Percentiles rank a stretch among this genome's conserved stretches.
These are phyloP conservation scores for Colletotrichum camelliae DNA, from an alignment of 2,329 filamentous ascomycete species.

Conservation along the genomic window DNA sequence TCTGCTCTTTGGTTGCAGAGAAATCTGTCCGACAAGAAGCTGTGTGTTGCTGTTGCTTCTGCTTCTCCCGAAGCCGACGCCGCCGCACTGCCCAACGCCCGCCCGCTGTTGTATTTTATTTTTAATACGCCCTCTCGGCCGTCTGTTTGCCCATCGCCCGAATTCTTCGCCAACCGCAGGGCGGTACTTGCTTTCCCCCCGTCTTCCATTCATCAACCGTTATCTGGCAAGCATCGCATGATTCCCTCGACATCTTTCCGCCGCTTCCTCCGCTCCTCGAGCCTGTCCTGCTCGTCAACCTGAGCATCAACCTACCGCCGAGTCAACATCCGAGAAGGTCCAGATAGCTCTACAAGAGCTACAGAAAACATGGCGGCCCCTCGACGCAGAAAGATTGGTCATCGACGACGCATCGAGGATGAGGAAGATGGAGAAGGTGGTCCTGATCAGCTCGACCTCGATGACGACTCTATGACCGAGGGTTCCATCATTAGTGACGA, in stretches of 20 bases:
- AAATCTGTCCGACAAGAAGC: slow-evolving; percentile 11
- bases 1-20: background rate
- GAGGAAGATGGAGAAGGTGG: slow-evolving; percentile 73
- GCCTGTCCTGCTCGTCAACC: slow-evolving; percentile 10
- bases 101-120: slow-evolving; percentile 17
- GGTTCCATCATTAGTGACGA: slow-evolving; percentile 69
- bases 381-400: slow-evolving; percentile 69
- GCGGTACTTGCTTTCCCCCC: slow-evolving; percentile 20
- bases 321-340: background rate
- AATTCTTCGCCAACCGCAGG: slow-evolving; percentile 21
- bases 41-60: slow-evolving; percentile 1
- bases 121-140: slow-evolving; percentile 15
- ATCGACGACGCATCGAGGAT: slow-evolving; percentile 72
- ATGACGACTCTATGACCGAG: slow-evolving; percentile 71
- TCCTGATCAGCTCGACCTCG: slow-evolving; percentile 59
- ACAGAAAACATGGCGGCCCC: slow-evolving; percentile 50
- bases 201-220: slow-evolving; percentile 10
- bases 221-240: slow-evolving; percentile 17
- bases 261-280: slow-evolving; percentile 19
- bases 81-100: background rate
- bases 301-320: slow-evolving; percentile 6
- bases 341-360: slow-evolving; percentile 10
- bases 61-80: background rate
- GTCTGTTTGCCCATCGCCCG: slow-evolving; percentile 18
- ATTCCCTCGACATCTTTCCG: slow-evolving; percentile 12